These are phyloP conservation scores for Colletotrichum incanum DNA, from an alignment of 2,329 filamentous ascomycete genomes.

Conservation along the genomic window DNA sequence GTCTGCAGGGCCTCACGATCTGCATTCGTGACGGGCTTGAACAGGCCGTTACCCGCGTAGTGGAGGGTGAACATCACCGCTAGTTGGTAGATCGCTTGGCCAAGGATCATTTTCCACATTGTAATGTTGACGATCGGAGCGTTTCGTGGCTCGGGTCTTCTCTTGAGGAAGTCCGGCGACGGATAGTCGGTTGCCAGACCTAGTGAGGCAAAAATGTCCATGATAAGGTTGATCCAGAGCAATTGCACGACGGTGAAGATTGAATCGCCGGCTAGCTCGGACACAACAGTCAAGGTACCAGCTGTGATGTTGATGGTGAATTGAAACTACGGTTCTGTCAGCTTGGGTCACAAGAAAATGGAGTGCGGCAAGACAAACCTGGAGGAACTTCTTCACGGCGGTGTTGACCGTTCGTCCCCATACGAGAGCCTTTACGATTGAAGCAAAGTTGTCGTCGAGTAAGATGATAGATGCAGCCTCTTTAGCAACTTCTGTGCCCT, in stretches of 20 bases:
- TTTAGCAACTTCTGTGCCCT: conserved; percentile 75
- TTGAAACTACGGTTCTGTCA: conserved; percentile 59
- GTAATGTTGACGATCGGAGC: conserved; percentile 71
- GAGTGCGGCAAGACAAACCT: conserved; percentile 52
- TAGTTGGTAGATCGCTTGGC: conserved; percentile 81
- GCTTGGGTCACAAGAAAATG: neutral
- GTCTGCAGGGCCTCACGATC: conserved; percentile 67
- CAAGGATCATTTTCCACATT: conserved; percentile 90
- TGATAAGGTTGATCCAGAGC: conserved; percentile 74
- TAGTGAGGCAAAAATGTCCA: conserved; percentile 72
- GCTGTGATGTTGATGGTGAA: conserved; percentile 76
- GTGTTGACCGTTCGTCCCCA: conserved; percentile 77
- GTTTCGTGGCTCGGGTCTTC: conserved; percentile 49
- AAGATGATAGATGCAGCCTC: conserved; percentile 75
- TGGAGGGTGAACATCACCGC: conserved; percentile 75
- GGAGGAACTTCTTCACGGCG: conserved; percentile 75
- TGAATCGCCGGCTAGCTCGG: conserved; percentile 66
- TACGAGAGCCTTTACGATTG: conserved; percentile 73
- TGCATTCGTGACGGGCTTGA: conserved; percentile 46
- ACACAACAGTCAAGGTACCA: conserved; percentile 71
- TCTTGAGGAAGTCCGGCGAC: conserved; percentile 52
- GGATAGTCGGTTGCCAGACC: conserved; percentile 61
- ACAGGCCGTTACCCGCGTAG: conserved; percentile 69
- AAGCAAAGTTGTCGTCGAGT: conserved; percentile 73
- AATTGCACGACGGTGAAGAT: conserved; percentile 72